Evolutionary conservation across 352 stramenopile species (phyloP).

Genomic region (Phytophthora hibernalis): DNA sequence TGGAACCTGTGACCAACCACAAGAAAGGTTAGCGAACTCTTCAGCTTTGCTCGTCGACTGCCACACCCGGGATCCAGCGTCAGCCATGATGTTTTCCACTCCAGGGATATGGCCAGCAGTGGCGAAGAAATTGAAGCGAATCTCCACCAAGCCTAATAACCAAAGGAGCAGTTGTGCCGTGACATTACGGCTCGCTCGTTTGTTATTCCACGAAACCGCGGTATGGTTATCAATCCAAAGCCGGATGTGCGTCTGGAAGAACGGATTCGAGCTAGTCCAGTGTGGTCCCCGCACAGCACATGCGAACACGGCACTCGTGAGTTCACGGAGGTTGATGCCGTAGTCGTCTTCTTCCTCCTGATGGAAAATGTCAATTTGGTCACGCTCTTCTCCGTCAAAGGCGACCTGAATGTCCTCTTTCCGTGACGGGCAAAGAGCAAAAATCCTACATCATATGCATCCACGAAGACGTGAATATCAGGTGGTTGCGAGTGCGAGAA

Average conservation of each 20-base stretch:
- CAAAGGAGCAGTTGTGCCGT: slow-evolving; percentile 8
- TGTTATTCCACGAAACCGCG: slow-evolving; percentile 21
- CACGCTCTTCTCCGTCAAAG: no score
- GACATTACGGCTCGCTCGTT: slow-evolving; percentile 3
- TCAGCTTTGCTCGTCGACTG: not conserved
- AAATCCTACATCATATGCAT: no score
- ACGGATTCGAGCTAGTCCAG: not conserved
- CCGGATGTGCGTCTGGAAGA: slow-evolving; percentile 2
- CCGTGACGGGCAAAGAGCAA: no score
- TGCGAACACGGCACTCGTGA: no score
- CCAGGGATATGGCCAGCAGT: slow-evolving; percentile 10
- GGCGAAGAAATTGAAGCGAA: slow-evolving; percentile 11
- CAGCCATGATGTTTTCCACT: slow-evolving; percentile 6
- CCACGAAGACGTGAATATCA: no score
- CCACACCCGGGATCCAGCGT: slow-evolving; percentile 8
- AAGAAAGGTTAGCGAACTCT: slow-evolving; percentile 14
- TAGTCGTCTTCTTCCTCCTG: no score
- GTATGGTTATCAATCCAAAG: slow-evolving; percentile 34
- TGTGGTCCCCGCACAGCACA: no score
- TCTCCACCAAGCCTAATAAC: not conserved
- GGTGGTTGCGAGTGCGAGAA: not conserved
- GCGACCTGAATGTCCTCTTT: no score
- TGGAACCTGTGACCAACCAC: slow-evolving; percentile 7
- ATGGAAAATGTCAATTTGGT: no score
- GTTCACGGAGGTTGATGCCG: no score